phyloP scores from a whole-genome alignment of 2,329 filamentous ascomycete species.

The Fusarium coicis region DNA sequence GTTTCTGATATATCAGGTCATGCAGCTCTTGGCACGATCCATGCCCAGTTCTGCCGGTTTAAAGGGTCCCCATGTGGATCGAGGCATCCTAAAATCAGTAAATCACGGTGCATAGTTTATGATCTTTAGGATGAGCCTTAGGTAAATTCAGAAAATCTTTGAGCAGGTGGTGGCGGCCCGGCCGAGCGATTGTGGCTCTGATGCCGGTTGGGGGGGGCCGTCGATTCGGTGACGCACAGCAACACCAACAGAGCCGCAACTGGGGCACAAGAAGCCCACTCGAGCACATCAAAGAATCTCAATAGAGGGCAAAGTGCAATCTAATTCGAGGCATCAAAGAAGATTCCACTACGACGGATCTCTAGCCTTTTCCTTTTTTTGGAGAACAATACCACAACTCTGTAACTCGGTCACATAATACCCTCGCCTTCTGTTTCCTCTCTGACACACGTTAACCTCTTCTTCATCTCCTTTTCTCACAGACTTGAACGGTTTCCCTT shows the following conservation, averaged over 20 bases:
- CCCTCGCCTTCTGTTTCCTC: neutral
- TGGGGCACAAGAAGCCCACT: neutral
- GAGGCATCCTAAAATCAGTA: neutral
- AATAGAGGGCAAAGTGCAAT: neutral
- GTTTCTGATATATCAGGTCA: conserved; percentile 29
- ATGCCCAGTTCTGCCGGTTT: conserved; percentile 1
- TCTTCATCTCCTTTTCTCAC: neutral
- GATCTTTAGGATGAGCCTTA: neutral
- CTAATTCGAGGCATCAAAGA: neutral
- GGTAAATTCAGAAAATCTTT: neutral
- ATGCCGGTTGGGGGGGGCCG: conserved; percentile 1
- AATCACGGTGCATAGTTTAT: neutral
- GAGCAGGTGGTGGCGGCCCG: neutral
- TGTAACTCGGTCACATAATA: too few relatives aligned
- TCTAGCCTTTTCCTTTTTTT: neutral
- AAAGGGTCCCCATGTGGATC: neutral
- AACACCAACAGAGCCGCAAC: conserved; percentile 7
- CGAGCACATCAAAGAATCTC: neutral
- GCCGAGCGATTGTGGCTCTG: neutral
- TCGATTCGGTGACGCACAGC: neutral
- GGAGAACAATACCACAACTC: neutral
- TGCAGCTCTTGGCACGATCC: conserved; percentile 29
- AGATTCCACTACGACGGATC: neutral
- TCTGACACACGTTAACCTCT: too few relatives aligned
- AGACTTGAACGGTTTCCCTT: neutral